phyloP scores from a whole-genome alignment of 163 green algal species.

The Trebouxiophyceae sp. region DNA sequence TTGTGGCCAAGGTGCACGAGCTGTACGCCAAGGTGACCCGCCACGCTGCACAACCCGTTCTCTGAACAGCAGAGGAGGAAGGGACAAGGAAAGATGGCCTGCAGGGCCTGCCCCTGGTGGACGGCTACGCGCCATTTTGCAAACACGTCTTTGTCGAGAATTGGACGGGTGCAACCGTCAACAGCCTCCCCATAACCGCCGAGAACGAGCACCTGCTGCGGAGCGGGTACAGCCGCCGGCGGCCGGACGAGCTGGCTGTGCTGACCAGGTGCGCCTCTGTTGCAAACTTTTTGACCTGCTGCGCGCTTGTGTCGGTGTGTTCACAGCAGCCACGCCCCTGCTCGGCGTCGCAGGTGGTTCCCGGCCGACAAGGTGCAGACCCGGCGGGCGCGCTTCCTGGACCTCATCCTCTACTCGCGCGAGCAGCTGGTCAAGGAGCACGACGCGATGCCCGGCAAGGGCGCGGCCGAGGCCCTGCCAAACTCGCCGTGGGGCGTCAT shows the following conservation, averaged over 20 bases:
- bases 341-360: conserved; percentile 54
- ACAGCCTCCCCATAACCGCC: conserved; percentile 61
- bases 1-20: background rate
- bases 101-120: conserved; percentile 44
- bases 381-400: conserved; percentile 65
- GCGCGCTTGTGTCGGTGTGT: background rate
- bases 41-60: too few species aligned
- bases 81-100: conserved; percentile 36
- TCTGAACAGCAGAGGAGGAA: too few species aligned
- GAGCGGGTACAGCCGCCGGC: conserved; percentile 69
- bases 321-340: background rate
- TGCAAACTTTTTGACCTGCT: too few species aligned
- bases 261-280: conserved; percentile 78
- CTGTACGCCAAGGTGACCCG: background rate
- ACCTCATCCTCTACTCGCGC: conserved; percentile 92
- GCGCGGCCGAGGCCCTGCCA: conserved; percentile 6
- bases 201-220: conserved; percentile 67
- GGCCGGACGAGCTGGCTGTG: conserved; percentile 85
- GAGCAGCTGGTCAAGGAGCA: conserved; percentile 70
- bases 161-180: conserved; percentile 40
- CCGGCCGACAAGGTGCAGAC: conserved; percentile 35
- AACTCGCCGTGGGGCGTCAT: conserved; percentile 86
- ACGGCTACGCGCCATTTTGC: conserved; percentile 95
- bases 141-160: conserved; percentile 95
- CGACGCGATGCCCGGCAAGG: conserved; percentile 32